A percentile compares a stretch with the other conserved stretches of the same genome.
phyloP scores from a whole-genome alignment of 2,329 filamentous ascomycete genomes.

The Cytospora schulzeri region DNA sequence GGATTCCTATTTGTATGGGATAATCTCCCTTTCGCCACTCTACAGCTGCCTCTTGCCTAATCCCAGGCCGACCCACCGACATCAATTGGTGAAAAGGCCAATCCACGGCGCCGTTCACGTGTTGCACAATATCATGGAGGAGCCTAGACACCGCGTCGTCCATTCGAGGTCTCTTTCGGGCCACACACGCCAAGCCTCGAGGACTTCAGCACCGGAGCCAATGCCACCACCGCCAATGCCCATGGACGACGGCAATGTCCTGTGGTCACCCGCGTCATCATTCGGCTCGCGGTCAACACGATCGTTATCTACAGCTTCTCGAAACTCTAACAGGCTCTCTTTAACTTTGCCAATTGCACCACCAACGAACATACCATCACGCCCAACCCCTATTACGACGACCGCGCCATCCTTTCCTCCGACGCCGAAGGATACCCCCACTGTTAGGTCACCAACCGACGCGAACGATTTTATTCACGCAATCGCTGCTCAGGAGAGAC shows the following conservation, averaged over 20 bases:
- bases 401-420: constrained; percentile 48
- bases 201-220: constrained; percentile 36
- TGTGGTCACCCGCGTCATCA: constrained; percentile 35
- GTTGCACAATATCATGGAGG: constrained; percentile 33
- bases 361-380: constrained; percentile 54
- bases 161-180: constrained; percentile 23
- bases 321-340: constrained; percentile 60
- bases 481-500: constrained; percentile 88
- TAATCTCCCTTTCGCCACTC: background rate
- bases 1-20: background rate
- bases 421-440: constrained; percentile 52
- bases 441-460: constrained; percentile 51
- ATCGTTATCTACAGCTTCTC: constrained; percentile 55
- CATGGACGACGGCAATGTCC: constrained; percentile 40
- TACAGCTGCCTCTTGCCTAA: background rate
- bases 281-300: constrained; percentile 50
- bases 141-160: constrained; percentile 27
- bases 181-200: constrained; percentile 27
- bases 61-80: constrained; percentile 2
- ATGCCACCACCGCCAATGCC: constrained; percentile 43
- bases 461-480: constrained; percentile 77
- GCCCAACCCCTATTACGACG: constrained; percentile 52
- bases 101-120: constrained; percentile 30
- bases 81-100: constrained; percentile 18
- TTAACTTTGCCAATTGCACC: constrained; percentile 63